phyloP scores from a whole-genome alignment of 139 green algal species.

The Zygnema circumcarinatum region DNA sequence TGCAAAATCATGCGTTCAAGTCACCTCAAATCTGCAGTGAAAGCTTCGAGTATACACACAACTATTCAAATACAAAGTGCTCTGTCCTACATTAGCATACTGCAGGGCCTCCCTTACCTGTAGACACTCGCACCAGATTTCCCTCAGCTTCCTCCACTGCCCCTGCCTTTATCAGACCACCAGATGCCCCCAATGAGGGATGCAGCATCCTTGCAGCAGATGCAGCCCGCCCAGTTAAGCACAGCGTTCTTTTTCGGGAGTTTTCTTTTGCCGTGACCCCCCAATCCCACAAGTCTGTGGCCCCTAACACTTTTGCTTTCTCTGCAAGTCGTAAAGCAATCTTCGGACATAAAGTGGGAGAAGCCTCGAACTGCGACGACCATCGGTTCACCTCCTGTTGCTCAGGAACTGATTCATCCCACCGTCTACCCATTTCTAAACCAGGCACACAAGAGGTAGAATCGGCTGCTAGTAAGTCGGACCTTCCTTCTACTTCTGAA shows the following conservation, averaged over 20 bases:
- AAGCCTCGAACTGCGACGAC: neutral
- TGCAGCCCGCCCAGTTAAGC: neutral
- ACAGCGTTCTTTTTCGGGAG: neutral
- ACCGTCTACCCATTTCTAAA: neutral
- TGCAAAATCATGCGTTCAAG: too few relatives aligned
- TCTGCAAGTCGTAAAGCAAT: too few relatives aligned
- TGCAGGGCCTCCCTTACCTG: too few relatives aligned
- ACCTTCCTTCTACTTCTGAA: neutral
- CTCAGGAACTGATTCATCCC: neutral
- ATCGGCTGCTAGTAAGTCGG: neutral
- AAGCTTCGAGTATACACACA: too few relatives aligned
- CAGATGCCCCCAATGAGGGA: slow-evolving; percentile 5
- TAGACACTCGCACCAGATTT: slow-evolving; percentile 4
- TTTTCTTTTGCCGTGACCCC: neutral
- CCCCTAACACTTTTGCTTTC: neutral
- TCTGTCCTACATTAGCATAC: too few relatives aligned
- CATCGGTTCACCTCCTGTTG: neutral
- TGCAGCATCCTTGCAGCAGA: neutral
- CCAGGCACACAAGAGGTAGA: neutral
- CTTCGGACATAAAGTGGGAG: neutral
- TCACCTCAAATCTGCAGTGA: too few relatives aligned
- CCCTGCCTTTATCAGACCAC: neutral
- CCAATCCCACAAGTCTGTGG: slow-evolving; percentile 13
- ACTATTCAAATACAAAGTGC: too few relatives aligned
- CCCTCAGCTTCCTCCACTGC: slow-evolving; percentile 2